Evolutionary conservation across 2,329 filamentous ascomycete genomes (phyloP).

Genomic region (Ilyonectria robusta): DNA sequence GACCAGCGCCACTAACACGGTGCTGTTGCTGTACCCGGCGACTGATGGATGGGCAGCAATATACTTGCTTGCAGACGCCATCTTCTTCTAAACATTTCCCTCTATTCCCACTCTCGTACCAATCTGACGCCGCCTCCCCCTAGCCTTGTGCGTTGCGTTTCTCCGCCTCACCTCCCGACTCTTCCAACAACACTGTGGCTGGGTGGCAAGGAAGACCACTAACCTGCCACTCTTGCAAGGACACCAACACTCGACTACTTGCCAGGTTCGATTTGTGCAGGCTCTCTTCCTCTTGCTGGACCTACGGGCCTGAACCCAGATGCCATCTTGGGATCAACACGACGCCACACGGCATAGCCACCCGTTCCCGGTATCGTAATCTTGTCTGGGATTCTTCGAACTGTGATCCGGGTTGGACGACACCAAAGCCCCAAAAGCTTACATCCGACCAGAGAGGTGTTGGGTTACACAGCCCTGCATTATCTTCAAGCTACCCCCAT

Average conservation of each 20-base stretch:
- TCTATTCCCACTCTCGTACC: constrained; percentile 45
- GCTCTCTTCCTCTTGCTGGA: constrained; percentile 18
- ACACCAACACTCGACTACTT: constrained; percentile 11
- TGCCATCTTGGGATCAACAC: constrained; percentile 28
- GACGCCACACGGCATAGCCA: constrained; percentile 34
- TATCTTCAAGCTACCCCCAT: constrained; percentile 38
- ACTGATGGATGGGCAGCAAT: constrained; percentile 50
- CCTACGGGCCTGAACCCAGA: constrained; percentile 22
- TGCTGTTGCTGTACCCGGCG: constrained; percentile 50
- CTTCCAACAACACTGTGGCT: constrained; percentile 37
- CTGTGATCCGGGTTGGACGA: constrained; percentile 39
- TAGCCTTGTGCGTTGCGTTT: constrained; percentile 47
- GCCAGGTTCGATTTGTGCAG: constrained; percentile 2
- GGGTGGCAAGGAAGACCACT: constrained; percentile 26
- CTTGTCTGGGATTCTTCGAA: constrained; percentile 31
- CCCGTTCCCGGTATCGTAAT: constrained; percentile 32
- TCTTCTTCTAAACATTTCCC: constrained; percentile 45
- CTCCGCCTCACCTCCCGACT: constrained; percentile 39
- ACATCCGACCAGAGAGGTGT: constrained; percentile 38
- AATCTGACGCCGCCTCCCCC: constrained; percentile 47
- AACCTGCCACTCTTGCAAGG: constrained; percentile 12
- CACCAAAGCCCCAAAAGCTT: constrained; percentile 37
- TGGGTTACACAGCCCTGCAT: constrained; percentile 42
- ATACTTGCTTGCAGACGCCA: constrained; percentile 50
- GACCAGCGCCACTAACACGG: constrained; percentile 53